Percentiles rank a stretch among this genome's conserved stretches.
Conservation (phyloP, 495 filamentous ascomycete species). For the Hypoxylon lienhwacheense region DNA sequence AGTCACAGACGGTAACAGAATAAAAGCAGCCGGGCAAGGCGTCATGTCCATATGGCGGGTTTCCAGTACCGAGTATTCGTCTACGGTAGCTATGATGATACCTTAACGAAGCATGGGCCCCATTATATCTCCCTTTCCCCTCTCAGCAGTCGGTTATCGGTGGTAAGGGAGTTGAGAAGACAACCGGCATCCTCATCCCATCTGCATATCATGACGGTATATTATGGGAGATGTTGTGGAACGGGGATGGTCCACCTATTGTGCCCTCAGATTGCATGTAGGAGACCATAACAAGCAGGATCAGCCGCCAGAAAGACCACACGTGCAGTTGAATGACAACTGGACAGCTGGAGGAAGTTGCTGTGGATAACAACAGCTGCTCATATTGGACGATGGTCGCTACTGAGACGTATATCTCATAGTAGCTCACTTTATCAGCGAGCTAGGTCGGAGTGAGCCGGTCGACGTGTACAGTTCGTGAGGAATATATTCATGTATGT, state of each 20-base stretch:
- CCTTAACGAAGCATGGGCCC: constrained; percentile 8
- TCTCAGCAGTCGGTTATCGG: constrained; percentile 1
- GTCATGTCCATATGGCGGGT: constrained; percentile 10
- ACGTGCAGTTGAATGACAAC: constrained; percentile 30
- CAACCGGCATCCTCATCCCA: constrained; percentile 3
- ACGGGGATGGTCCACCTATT: constrained; percentile 28
- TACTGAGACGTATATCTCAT: constrained; percentile 26
- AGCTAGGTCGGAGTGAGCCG: constrained; percentile 25
- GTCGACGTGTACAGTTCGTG: constrained; percentile 23
- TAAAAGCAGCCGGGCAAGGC: constrained; percentile 20
- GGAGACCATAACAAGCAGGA: constrained; percentile 29
- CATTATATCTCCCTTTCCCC: constrained; percentile 10
- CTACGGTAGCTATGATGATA: constrained; percentile 22
- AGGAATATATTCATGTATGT: constrained; percentile 10
- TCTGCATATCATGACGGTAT: constrained; percentile 26
- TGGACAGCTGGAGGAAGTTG: constrained; percentile 25
- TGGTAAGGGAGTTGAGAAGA: constrained; percentile 12
- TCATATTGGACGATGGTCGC: constrained; percentile 30
- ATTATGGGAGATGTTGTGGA: constrained; percentile 32
- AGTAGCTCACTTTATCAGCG: constrained; percentile 19
- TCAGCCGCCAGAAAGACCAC: constrained; percentile 30
- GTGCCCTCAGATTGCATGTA: constrained; percentile 28
- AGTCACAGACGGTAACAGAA: constrained; percentile 15
- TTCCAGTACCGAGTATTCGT: constrained; percentile 8
- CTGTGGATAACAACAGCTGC: constrained; percentile 28